Evolutionary conservation across 805 yeast genomes (phyloP), one percentile per base, ranked within the genome.

Genomic region (Pichia scutulata): DNA sequence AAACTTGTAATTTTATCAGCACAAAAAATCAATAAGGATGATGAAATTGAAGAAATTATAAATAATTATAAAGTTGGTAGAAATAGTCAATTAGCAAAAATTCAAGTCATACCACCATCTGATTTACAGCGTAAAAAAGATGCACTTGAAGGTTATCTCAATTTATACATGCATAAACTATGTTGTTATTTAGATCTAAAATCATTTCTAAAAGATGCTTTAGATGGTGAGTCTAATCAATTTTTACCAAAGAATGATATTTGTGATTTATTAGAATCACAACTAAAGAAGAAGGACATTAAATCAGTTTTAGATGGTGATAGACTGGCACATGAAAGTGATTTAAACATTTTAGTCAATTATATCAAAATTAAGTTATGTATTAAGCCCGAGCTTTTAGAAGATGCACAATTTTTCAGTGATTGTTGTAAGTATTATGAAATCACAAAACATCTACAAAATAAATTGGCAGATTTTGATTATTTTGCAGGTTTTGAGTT

Each of bases 401-500:
- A 46, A 2, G 42, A 52, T 3, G 30, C 33, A 3, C 64, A 57
- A 3, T 66, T 65, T 53, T 57, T 71, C 22, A 21, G 48, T 0
- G 65, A 64, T 4, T 68, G 73, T 44, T 60, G 77, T n/a, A 44
- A 49, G 0, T 67, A 67, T 26, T 83, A 75, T 60, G 64, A 67
- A 16, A 55, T 62, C 16, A 71, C 74, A 49, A 69, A 65, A 51
- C 63, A 58, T 18, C 61, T 71, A 37, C 64, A 75, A 44, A 44
- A 59, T 25, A 55, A 55, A 7, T 77, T 78, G 60, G 69, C 72
- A 44, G 74, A 72, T 49, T 84, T 84, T 40, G 96, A 89, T 61
- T 85, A 84, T 62, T 84, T 82, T 54, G 62, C 80, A 2, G 86
- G 85, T 7, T 81, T 84, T 53, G 88, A 83, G 49, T 75, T 86